Base-by-base conservation (phyloP, 75 land plant genomes). In the Picea sitchensis region DNA sequence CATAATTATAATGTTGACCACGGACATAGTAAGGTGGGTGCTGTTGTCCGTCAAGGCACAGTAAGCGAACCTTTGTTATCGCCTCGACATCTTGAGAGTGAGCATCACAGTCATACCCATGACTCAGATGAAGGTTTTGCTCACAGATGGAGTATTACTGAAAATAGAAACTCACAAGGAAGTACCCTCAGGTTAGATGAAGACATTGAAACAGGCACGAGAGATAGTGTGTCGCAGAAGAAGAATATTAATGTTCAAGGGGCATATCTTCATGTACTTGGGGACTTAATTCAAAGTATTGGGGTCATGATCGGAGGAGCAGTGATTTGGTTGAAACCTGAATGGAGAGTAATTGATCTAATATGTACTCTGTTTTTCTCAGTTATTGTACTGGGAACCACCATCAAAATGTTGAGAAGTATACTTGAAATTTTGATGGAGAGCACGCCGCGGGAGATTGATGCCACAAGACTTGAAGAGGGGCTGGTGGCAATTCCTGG, bases 361-460 rank as follows among this genome's bases (percentile, higher is more conserved):
- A 75, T 88, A 13, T 88, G 90, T 83, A 88, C 90, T 12, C 81
- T 88, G 8, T 38, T 86, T 21, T 88, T 88, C 83, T 88, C 90
- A 14, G 65, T 83, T 57, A 80, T 88, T 14, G 90, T 88, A 15
- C 61, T 88, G 82, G 73, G 31, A 36, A 88, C 90, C 31, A 88
- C 90, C 9, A 36, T 87, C n/a, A 77, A 78, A 26, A 88, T 88
- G 86, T 58, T 86, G 82, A 84, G 89, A 23, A 78, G 67, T 80
- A 89, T 91, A 31, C 76, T 92, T 59, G 95, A 92, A 78, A 90
- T 95, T 26, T 73, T 95, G 63, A 95, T 95, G 98, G 98, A 95
- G 83, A 95, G 95, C 83, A 91, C 98, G 1, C 98, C 98, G 0
- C 81, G 98, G 56, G 98, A 92, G 80, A 86, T 95, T 57, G 95